Evolutionary conservation across 257 asterid species (phyloP), one percentile per base, ranked within the genome.

Genomic region (Eustoma russellianum): DNA sequence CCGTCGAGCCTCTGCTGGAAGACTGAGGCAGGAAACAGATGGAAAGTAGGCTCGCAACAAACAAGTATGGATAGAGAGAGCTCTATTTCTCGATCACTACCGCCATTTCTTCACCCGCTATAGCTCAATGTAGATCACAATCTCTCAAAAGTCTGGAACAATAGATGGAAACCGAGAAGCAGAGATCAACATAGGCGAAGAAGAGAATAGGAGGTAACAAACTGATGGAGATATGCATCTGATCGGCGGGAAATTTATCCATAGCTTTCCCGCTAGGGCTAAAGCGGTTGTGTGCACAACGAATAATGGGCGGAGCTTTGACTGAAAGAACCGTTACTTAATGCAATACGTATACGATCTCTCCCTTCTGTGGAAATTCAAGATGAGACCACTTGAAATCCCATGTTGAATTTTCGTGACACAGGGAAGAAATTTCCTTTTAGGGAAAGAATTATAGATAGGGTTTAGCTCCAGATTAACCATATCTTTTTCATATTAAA

Each of bases 71-170:
- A 67, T 53, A 79, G 6, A 81, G 56, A 15, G 83, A 15, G 83
- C 75, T 66, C 58, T 56, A 79, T 72, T 83, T 76, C 77, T 77
- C 99, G 59, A 85, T 66, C 13, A 77, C 78, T 48, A 88, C 90
- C 52, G 81, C 98, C 98, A 91, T 91, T 60, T 63, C 50, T 45
- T 33, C 15, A n/a, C n/a, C n/a, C n/a, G 12, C 43, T 11, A 38
- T 13, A 10, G 52, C 35, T 11, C 18, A 59, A 38, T 13, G 56
- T 7, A 12, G 15, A 30, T 5, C 5, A 1, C 46, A 15, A 57
- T 8, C 19, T 38, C 2, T 13, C 14, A 14, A 16, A 41, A 48
- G 16, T 40, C 11, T 50, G 41, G 4, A 40, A 62, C 8, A 49
- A 46, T 19, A 33, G 38, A 44, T 34, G 12, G 46, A n/a, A 6